phyloP scores from a whole-genome alignment of 176 grass and related monocot species.

The Saccharum spontaneum region DNA sequence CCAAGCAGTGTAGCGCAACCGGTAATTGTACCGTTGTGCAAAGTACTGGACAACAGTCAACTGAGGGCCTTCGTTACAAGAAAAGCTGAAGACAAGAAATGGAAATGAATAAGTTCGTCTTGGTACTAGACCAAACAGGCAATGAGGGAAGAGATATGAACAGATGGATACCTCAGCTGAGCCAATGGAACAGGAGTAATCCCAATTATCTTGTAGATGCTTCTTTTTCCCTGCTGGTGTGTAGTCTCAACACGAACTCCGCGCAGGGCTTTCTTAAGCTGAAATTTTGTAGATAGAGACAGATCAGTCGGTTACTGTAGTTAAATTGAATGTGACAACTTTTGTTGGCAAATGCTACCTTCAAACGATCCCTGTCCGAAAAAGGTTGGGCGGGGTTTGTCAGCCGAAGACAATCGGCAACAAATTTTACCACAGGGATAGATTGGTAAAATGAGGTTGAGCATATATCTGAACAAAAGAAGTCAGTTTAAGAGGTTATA shows the following conservation, averaged over 20 bases:
- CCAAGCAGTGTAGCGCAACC: slow-evolving; percentile 43
- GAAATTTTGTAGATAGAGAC: not conserved
- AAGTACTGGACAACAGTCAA: slow-evolving; percentile 71
- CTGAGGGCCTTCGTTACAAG: slow-evolving; percentile 35
- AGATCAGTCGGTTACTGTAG: slow-evolving; percentile 17
- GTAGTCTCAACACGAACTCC: slow-evolving; percentile 71
- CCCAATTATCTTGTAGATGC: slow-evolving; percentile 59
- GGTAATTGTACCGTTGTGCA: slow-evolving; percentile 38
- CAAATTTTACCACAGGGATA: slow-evolving; percentile 50
- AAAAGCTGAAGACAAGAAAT: slow-evolving; percentile 60
- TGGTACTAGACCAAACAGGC: not conserved
- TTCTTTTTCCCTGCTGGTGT: slow-evolving; percentile 49
- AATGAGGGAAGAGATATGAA: slow-evolving; percentile 7
- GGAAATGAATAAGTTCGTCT: not conserved
- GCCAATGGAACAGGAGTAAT: slow-evolving; percentile 51
- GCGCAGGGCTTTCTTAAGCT: slow-evolving; percentile 70
- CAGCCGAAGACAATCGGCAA: slow-evolving; percentile 14
- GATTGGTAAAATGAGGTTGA: slow-evolving; percentile 72
- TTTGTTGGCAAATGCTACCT: slow-evolving; percentile 38
- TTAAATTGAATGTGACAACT: not conserved
- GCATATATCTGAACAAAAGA: slow-evolving; percentile 55
- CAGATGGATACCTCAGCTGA: slow-evolving; percentile 50
- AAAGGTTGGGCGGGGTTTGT: slow-evolving; percentile 28
- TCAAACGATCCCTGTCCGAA: slow-evolving; percentile 54
- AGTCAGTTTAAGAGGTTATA: slow-evolving; percentile 14